Evolutionary conservation across 2,329 filamentous ascomycete species (phyloP), one percentile per base, ranked within the genome.

Genomic region (Fusarium caatingaense): DNA sequence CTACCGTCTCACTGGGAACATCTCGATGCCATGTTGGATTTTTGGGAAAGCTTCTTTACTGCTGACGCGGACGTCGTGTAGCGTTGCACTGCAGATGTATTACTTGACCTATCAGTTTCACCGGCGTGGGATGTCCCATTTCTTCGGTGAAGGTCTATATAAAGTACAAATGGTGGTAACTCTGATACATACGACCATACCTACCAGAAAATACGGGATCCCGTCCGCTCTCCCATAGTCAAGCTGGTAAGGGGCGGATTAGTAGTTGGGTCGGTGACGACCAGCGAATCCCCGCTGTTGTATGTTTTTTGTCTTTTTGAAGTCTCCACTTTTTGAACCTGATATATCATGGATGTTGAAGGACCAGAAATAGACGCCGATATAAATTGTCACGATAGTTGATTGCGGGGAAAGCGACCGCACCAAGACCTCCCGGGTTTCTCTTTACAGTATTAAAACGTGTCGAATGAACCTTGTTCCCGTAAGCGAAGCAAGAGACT

Each of bases 141-240:
- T 30, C 9, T 40, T 12, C 8, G 20, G 20, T 30, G 16, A 34
- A 41, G 23, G 23, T 44, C 45, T 23, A 18, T 13, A 44, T 44
- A 44, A 5, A 4, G n/a, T 23, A 7, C 28, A 28, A 18, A n/a
- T 37, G 7, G 3, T 4, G 1, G 4, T 0, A 4, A 5, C 0
- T 1, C 15, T 12, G 11, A 3, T 21, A 65, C 62, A 65, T 65
- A 65, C 53, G 60, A 65, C 62, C 62, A 65, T 51, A 64, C 34
- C 42, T 64, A 64, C 18, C 40, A 42, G 61, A 64, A 21, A 64
- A 57, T 45, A 41, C 61, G 61, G 61, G 61, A 64, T 64, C 61
- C 61, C 59, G 61, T 64, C 61, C 51, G 61, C 61, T 64, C 61
- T 64, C 60, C 60, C 32, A 37, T 37, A 37, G 32, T 34, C 32